phyloP scores from a whole-genome alignment of 768 basidiomycete genomes.

The Suillus subluteus region DNA sequence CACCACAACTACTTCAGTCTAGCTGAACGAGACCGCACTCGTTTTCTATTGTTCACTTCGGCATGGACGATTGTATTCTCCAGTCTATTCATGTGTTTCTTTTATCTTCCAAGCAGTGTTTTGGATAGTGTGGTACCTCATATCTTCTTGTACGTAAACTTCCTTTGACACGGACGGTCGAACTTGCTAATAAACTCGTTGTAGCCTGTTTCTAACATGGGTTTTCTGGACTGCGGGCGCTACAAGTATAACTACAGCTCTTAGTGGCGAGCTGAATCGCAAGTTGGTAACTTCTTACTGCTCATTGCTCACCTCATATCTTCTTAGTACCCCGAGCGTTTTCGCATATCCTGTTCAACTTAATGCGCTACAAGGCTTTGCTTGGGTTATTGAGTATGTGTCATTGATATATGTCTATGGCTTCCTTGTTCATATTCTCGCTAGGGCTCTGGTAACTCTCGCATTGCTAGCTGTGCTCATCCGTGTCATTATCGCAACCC shows the following conservation, averaged over 20 bases:
- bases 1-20: conserved; percentile 53
- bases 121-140: conserved; percentile 68
- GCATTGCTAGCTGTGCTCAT: conserved; percentile 59
- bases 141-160: conserved; percentile 57
- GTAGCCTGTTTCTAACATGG: conserved; percentile 71
- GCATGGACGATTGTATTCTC: conserved; percentile 69
- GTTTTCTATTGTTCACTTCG: conserved; percentile 70
- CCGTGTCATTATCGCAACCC: conserved; percentile 61
- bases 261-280: conserved; percentile 77
- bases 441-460: conserved; percentile 68
- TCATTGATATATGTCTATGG: neutral
- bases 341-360: conserved; percentile 75
- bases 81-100: conserved; percentile 50
- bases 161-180: conserved; percentile 6
- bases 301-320: conserved; percentile 3
- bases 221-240: conserved; percentile 78
- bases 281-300: conserved; percentile 39
- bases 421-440: neutral
- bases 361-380: conserved; percentile 74
- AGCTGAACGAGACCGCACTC: conserved; percentile 61
- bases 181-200: conserved; percentile 1
- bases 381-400: conserved; percentile 74
- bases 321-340: conserved; percentile 40
- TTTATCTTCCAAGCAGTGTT: conserved; percentile 48
- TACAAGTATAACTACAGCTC: conserved; percentile 65